Conservation (phyloP, 2,329 filamentous ascomycete genomes). For the Claviceps sp. region DNA sequence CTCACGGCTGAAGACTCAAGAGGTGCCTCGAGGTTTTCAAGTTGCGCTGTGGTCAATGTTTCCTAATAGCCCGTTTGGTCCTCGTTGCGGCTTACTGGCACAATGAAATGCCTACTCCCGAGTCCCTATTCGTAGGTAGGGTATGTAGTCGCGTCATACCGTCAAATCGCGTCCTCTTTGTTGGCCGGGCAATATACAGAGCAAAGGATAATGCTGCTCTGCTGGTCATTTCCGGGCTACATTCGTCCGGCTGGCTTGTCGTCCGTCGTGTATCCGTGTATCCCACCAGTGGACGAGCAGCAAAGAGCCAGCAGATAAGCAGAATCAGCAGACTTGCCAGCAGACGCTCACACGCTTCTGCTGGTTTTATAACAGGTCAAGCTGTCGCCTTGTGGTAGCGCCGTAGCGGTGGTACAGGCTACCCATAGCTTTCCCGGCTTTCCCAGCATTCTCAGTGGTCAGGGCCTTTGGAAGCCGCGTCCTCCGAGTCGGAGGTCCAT, state of each 20-base stretch:
- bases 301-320: too few species aligned
- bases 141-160: neutral
- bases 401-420: too few species aligned
- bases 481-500: neutral
- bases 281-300: neutral
- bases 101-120: neutral
- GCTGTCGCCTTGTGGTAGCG: too few species aligned
- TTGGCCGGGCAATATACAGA: neutral
- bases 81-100: neutral
- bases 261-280: neutral
- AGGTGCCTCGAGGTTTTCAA: too few species aligned
- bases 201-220: neutral
- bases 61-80: neutral
- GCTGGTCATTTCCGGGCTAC: neutral
- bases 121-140: neutral
- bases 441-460: too few species aligned
- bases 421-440: too few species aligned
- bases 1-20: too few species aligned
- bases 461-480: too few species aligned
- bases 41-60: neutral
- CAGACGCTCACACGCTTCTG: too few species aligned
- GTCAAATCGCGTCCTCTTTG: constrained; percentile 4
- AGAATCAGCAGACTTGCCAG: too few species aligned
- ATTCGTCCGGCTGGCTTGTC: neutral
- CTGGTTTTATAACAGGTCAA: too few species aligned